These are phyloP conservation scores for Psilocybe mexicana DNA, from an alignment of 1,284 basidiomycete genomes.

Conservation along the genomic window DNA sequence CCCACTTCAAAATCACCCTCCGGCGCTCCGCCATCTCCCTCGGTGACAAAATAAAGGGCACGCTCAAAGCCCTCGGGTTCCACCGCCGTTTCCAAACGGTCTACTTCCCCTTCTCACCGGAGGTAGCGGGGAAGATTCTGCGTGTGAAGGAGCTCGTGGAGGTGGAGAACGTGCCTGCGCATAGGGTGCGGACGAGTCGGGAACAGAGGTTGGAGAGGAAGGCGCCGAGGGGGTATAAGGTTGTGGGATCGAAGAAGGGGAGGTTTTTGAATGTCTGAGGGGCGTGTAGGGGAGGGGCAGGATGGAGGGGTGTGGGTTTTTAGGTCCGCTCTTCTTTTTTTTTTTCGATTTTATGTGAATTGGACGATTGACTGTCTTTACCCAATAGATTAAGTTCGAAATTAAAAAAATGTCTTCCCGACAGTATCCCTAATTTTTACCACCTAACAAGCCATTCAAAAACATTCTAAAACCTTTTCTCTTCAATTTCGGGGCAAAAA, in stretches of 20 bases:
- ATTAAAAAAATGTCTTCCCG: too few relatives aligned
- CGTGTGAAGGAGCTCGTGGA: constrained; percentile 85
- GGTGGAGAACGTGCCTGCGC: constrained; percentile 76
- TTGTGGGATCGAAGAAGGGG: constrained; percentile 40
- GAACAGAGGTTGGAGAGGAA: constrained; percentile 66
- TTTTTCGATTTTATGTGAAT: not conserved
- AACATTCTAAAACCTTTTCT: too few relatives aligned
- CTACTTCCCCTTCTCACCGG: constrained; percentile 71
- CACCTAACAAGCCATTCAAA: too few relatives aligned
- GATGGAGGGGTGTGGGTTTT: not conserved
- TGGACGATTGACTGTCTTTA: not conserved
- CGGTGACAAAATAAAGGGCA: constrained; percentile 68
- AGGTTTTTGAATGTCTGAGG: constrained; percentile 30
- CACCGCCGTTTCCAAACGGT: constrained; percentile 82
- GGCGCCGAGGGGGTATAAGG: constrained; percentile 64
- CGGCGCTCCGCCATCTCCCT: constrained; percentile 82
- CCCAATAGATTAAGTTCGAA: not conserved
- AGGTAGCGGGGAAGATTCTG: constrained; percentile 81
- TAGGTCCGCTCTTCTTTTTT: not conserved
- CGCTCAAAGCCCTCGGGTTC: constrained; percentile 75
- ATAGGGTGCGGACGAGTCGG: constrained; percentile 62
- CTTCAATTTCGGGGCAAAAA: not conserved
- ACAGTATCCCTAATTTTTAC: too few relatives aligned
- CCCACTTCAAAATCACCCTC: constrained; percentile 87
- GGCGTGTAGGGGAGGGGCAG: too few relatives aligned